These are phyloP conservation scores for Theobroma grandiflorum DNA, from an alignment of 441 rosid genomes.

Conservation along the genomic window DNA sequence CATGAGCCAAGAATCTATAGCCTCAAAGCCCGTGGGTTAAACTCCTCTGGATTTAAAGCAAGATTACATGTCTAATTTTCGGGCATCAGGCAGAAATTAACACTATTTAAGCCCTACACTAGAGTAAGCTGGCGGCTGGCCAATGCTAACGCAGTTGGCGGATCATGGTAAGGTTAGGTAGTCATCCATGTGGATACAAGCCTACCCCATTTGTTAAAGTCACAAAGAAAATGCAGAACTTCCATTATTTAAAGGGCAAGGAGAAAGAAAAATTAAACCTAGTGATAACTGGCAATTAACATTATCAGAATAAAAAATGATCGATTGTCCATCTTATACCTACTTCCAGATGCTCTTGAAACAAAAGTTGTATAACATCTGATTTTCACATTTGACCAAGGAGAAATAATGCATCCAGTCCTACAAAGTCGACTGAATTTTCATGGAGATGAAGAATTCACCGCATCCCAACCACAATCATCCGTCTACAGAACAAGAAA, in stretches of 20 bases:
- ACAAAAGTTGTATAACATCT: constrained; percentile 2
- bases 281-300: neutral
- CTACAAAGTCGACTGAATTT: constrained; percentile 33
- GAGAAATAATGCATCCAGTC: constrained; percentile 25
- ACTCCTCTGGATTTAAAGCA: too few relatives aligned
- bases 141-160: neutral
- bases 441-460: constrained; percentile 36
- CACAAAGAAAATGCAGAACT: neutral
- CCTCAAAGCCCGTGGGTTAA: too few relatives aligned
- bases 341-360: constrained; percentile 21
- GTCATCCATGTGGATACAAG: too few relatives aligned
- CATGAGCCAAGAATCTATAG: too few relatives aligned
- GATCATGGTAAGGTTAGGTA: neutral
- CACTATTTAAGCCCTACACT: neutral
- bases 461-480: constrained; percentile 51
- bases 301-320: constrained; percentile 1
- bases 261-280: neutral
- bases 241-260: neutral
- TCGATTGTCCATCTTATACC: constrained; percentile 26
- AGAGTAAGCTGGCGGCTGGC: neutral
- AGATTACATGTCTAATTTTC: too few relatives aligned
- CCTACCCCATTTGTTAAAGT: neutral
- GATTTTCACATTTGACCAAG: constrained; percentile 24
- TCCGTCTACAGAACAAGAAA: constrained; percentile 58
- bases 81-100: neutral